These are phyloP conservation scores for Nicotiana obtusifolia DNA, from an alignment of 257 asterid species.

Conservation along the genomic window DNA sequence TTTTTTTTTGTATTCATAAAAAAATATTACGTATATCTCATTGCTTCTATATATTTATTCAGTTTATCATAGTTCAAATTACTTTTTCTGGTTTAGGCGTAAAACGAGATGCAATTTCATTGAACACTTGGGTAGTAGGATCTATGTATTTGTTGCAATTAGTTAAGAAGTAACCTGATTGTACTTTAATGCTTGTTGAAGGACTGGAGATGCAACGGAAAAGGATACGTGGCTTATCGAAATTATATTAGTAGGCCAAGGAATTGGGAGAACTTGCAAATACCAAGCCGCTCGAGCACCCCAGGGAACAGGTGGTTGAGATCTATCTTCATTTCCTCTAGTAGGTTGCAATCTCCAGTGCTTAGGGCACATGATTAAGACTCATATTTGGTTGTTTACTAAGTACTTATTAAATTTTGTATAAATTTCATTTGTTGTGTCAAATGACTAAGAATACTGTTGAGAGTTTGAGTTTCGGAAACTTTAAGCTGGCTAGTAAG, in stretches of 20 bases:
- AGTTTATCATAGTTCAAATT: background rate
- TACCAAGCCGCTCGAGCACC: slow-evolving; percentile 65
- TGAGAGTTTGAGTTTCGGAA: background rate
- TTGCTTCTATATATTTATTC: slow-evolving; percentile 1
- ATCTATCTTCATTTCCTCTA: slow-evolving; percentile 23
- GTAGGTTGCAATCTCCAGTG: background rate
- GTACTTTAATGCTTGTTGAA: slow-evolving; percentile 26
- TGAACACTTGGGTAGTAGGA: background rate
- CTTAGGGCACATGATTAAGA: background rate
- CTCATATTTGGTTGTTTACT: background rate
- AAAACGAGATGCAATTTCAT: background rate
- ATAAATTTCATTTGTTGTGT: background rate
- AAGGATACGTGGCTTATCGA: slow-evolving; percentile 83
- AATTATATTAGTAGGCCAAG: slow-evolving; percentile 78
- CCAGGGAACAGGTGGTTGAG: slow-evolving; percentile 82
- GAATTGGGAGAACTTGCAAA: slow-evolving; percentile 60
- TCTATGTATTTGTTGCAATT: slow-evolving; percentile 9
- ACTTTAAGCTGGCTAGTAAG: background rate
- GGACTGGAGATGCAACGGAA: slow-evolving; percentile 95
- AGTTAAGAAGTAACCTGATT: slow-evolving; percentile 19
- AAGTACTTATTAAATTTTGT: background rate
- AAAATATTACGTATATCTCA: background rate
- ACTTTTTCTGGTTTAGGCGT: background rate
- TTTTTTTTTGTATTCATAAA: too few relatives aligned
- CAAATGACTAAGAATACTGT: background rate